These are phyloP conservation scores for Hevea brasiliensis DNA, from an alignment of 345 rosid genomes.

Conservation along the genomic window DNA sequence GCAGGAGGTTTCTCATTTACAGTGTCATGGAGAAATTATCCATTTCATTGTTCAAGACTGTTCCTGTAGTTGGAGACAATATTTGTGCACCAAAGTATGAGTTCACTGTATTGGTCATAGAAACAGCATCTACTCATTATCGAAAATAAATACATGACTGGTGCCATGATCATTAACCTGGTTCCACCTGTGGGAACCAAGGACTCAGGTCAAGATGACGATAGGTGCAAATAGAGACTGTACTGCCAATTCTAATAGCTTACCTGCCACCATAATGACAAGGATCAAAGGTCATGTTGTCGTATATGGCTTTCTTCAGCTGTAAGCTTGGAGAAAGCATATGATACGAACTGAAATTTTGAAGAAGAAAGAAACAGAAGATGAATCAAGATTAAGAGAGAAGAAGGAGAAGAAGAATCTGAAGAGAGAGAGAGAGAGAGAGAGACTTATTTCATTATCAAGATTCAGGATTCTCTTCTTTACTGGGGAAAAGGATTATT, in stretches of 20 bases:
- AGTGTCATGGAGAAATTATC: slow-evolving; percentile 49
- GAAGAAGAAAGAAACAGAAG: too few relatives aligned
- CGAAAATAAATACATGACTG: slow-evolving; percentile 58
- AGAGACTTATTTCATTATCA: too few relatives aligned
- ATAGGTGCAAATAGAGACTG: too few relatives aligned
- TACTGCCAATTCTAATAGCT: too few relatives aligned
- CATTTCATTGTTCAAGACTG: slow-evolving; percentile 65
- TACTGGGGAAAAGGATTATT: too few relatives aligned
- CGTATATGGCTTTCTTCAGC: slow-evolving; percentile 48
- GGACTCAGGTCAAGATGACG: too few relatives aligned
- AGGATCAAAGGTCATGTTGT: slow-evolving; percentile 51
- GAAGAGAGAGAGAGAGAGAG: too few relatives aligned
- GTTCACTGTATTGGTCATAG: slow-evolving; percentile 65
- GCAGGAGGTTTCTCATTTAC: slow-evolving; percentile 34
- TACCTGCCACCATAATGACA: slow-evolving; percentile 57
- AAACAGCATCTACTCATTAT: slow-evolving; percentile 45
- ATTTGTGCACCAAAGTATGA: slow-evolving; percentile 38
- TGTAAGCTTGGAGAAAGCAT: slow-evolving; percentile 54
- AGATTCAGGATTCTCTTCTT: too few relatives aligned
- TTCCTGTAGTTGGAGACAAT: too few relatives aligned
- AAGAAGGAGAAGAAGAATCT: too few relatives aligned
- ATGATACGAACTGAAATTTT: too few relatives aligned
- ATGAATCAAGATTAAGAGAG: too few relatives aligned
- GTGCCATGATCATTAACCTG: slow-evolving; percentile 61
- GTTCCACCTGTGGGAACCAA: slow-evolving; percentile 42